phyloP scores from a whole-genome alignment of 805 yeast genomes.

The Pichia manshurica region DNA sequence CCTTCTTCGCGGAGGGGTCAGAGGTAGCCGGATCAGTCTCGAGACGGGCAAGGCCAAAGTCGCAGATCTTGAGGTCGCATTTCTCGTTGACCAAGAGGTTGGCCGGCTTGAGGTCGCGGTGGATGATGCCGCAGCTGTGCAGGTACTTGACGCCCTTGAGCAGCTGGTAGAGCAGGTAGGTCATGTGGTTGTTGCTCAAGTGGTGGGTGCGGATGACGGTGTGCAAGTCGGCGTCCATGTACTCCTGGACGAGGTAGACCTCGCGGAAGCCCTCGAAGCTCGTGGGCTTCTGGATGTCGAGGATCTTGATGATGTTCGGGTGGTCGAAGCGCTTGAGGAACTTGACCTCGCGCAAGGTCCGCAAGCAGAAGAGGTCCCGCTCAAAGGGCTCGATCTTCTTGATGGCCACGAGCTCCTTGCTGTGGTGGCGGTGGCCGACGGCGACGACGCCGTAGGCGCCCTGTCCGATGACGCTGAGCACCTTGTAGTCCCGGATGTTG shows the following conservation, averaged over 20 bases:
- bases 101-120: constrained; percentile 73
- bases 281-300: constrained; percentile 61
- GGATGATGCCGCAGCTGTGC: constrained; percentile 69
- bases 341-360: constrained; percentile 68
- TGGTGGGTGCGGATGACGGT: constrained; percentile 51
- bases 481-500: constrained; percentile 57
- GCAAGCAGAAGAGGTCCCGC: constrained; percentile 55
- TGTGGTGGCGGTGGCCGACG: constrained; percentile 56
- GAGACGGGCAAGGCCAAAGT: constrained; percentile 67
- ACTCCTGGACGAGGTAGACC: constrained; percentile 70
- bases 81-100: constrained; percentile 61
- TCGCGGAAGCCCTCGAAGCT: constrained; percentile 58
- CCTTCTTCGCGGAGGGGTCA: constrained; percentile 16
- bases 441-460: constrained; percentile 83
- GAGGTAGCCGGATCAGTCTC: constrained; percentile 37
- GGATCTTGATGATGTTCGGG: constrained; percentile 63
- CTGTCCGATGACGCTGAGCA: constrained; percentile 61
- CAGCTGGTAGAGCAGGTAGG: constrained; percentile 65
- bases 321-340: constrained; percentile 62
- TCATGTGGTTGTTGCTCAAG: constrained; percentile 61
- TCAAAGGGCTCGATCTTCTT: constrained; percentile 72
- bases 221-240: constrained; percentile 71
- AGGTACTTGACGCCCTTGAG: constrained; percentile 64
- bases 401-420: constrained; percentile 61
- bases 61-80: constrained; percentile 74